Evolutionary conservation across 2,329 filamentous ascomycete genomes (phyloP).

Genomic region (Aulographum hederae): DNA sequence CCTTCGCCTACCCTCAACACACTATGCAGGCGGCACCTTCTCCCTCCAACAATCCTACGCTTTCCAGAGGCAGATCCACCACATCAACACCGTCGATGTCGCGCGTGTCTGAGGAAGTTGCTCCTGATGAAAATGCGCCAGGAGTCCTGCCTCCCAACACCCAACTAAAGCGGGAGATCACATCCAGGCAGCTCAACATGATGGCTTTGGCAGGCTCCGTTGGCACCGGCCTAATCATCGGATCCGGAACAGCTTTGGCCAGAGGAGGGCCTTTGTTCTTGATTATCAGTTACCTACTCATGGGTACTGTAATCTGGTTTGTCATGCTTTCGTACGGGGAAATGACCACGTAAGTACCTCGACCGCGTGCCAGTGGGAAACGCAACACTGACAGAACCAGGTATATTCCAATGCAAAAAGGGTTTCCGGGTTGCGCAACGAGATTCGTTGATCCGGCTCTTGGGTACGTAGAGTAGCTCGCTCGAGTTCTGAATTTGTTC

Average conservation of each 20-base stretch:
- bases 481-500: no score
- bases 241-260: constrained; percentile 4
- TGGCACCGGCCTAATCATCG: constrained; percentile 6
- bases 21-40: no score
- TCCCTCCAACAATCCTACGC: no score
- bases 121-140: no score
- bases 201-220: constrained; percentile 5
- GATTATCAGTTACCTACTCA: not conserved
- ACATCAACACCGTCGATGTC: no score
- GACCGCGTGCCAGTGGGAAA: not conserved
- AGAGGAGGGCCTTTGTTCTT: constrained; percentile 2
- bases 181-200: constrained; percentile 1
- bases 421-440: constrained; percentile 3
- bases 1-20: no score
- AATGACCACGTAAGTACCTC: constrained; percentile 1
- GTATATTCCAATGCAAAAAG: constrained; percentile 3
- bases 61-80: no score
- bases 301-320: constrained; percentile 3
- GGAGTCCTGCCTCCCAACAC: no score
- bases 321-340: constrained; percentile 5
- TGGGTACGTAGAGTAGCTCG: no score
- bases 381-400: no score
- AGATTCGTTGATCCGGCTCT: constrained; percentile 5
- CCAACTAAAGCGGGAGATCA: constrained; percentile 2
- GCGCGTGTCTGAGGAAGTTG: no score